Conservation (phyloP, 495 filamentous ascomycete genomes). For the Penicillium subrubescens region DNA sequence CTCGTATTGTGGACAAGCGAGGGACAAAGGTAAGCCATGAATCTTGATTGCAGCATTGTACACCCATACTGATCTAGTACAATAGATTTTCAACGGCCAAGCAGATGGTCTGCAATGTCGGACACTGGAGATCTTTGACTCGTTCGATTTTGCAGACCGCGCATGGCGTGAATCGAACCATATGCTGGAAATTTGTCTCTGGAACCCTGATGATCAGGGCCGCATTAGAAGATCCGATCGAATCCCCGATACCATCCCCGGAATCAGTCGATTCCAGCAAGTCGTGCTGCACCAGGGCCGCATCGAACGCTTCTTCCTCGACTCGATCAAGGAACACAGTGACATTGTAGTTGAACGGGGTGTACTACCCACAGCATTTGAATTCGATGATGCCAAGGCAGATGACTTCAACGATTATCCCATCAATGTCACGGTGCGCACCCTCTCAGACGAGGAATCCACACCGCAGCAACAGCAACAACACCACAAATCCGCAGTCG, state of each 20-base stretch:
- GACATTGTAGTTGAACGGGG: constrained; percentile 46
- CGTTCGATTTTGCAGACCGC: constrained; percentile 60
- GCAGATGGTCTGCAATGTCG: constrained; percentile 62
- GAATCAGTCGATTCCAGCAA: constrained; percentile 56
- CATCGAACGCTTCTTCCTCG: constrained; percentile 58
- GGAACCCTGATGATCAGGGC: constrained; percentile 47
- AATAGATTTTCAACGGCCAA: constrained; percentile 54
- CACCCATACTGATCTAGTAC: background rate
- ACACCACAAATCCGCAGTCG: constrained; percentile 11
- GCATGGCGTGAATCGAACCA: constrained; percentile 64
- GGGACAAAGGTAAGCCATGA: constrained; percentile 41
- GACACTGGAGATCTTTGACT: constrained; percentile 65
- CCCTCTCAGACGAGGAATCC: constrained; percentile 48
- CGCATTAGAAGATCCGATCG: constrained; percentile 53
- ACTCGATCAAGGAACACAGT: constrained; percentile 45
- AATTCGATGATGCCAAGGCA: constrained; percentile 42
- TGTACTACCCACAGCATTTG: constrained; percentile 45
- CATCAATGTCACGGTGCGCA: constrained; percentile 48
- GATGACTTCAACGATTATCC: constrained; percentile 55
- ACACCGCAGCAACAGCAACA: constrained; percentile 27
- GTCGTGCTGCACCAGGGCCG: constrained; percentile 58
- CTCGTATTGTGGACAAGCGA: constrained; percentile 63
- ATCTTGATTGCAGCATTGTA: constrained; percentile 17
- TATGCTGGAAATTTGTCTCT: constrained; percentile 48
- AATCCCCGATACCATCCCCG: constrained; percentile 58